These are phyloP conservation scores for Cicer arietinum DNA, from an alignment of 306 rosid species.

Conservation along the genomic window DNA sequence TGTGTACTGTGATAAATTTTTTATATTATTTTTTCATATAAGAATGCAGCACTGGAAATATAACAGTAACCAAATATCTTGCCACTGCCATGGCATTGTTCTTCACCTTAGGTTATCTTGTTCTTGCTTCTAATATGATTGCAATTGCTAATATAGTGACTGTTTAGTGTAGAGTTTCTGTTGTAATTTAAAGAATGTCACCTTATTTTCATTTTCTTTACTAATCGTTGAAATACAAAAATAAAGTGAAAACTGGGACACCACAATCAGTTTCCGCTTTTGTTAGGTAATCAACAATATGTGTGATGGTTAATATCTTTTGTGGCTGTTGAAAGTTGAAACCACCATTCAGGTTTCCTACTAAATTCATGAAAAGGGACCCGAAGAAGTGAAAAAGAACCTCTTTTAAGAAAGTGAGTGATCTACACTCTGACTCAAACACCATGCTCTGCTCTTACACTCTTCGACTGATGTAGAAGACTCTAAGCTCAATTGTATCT, in stretches of 20 bases:
- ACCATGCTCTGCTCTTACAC: too few relatives aligned
- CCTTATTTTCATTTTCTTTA: neutral
- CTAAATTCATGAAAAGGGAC: neutral
- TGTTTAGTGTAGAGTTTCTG: neutral
- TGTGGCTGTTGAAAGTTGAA: neutral
- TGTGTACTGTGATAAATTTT: constrained; percentile 14
- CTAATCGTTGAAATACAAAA: neutral
- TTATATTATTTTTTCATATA: neutral
- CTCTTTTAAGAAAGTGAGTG: too few relatives aligned
- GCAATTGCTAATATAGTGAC: neutral
- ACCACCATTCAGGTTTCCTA: neutral
- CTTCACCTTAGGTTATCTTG: constrained; percentile 7
- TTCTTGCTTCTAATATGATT: constrained; percentile 25
- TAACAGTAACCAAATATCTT: constrained; percentile 4
- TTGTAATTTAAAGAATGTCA: neutral
- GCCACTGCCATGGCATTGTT: neutral
- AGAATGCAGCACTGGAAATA: constrained; percentile 25
- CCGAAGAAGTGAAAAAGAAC: neutral
- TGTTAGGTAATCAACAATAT: neutral
- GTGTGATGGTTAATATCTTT: neutral
- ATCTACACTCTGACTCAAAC: too few relatives aligned
- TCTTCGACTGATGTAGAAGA: too few relatives aligned
- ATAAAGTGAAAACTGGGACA: neutral
- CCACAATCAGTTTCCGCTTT: neutral
- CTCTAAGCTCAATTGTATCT: too few relatives aligned